phyloP scores from a whole-genome alignment of 805 yeast species.

The Monosporozyma aerobia region DNA sequence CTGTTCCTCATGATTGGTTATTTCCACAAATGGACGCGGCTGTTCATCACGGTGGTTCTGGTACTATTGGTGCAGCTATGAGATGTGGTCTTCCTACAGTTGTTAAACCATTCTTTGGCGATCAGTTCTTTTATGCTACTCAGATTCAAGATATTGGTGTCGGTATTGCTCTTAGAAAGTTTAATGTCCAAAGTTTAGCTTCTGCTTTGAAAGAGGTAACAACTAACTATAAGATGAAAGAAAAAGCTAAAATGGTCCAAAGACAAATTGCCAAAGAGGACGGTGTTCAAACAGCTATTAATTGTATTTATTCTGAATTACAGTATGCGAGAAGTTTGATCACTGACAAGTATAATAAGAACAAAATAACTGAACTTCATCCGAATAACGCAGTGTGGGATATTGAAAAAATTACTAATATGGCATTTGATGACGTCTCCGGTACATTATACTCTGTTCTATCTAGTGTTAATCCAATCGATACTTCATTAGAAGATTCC shows the following conservation, averaged over 20 bases:
- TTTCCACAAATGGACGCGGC: slow-evolving; percentile 86
- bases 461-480: slow-evolving; percentile 1
- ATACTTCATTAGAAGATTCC: slow-evolving; percentile 2
- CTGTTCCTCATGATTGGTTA: slow-evolving; percentile 89
- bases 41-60: slow-evolving; percentile 96
- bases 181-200: slow-evolving; percentile 53
- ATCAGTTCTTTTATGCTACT: slow-evolving; percentile 84
- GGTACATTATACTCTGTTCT: background rate
- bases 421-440: slow-evolving; percentile 5
- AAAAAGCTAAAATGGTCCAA: slow-evolving; percentile 58
- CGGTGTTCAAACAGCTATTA: slow-evolving; percentile 74
- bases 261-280: slow-evolving; percentile 57
- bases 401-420: slow-evolving; percentile 2
- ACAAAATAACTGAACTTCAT: slow-evolving; percentile 33
- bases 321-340: slow-evolving; percentile 64
- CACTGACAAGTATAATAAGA: background rate
- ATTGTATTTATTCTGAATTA: slow-evolving; percentile 66
- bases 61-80: slow-evolving; percentile 88
- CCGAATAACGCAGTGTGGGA: background rate
- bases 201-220: slow-evolving; percentile 65
- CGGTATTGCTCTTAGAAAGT: slow-evolving; percentile 61
- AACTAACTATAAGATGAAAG: slow-evolving; percentile 54
- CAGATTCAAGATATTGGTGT: slow-evolving; percentile 85
- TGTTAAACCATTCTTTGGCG: slow-evolving; percentile 92
- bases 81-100: slow-evolving; percentile 83